phyloP scores from a whole-genome alignment of 106 monocot genomes.

The Dioscorea zingiberensis region DNA sequence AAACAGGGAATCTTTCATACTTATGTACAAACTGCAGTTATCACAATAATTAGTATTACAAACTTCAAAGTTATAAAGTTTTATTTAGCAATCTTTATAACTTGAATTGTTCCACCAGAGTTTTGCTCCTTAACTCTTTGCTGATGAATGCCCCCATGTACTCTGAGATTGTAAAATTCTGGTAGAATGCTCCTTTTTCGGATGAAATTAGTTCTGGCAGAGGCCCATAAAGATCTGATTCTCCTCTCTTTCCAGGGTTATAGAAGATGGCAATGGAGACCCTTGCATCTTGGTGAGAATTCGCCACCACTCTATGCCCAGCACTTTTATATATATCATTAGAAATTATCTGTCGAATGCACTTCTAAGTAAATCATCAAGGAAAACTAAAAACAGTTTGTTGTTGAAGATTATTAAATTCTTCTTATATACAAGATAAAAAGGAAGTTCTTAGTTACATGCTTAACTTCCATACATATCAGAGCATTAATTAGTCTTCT shows the following conservation, averaged over 20 bases:
- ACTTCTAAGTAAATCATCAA: not conserved
- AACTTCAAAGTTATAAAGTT: no score
- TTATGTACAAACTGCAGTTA: no score
- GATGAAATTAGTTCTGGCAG: constrained; percentile 46
- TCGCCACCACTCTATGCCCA: constrained; percentile 47
- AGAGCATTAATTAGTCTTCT: no score
- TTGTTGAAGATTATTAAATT: no score
- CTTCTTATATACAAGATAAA: no score
- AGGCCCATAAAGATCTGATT: constrained; percentile 41
- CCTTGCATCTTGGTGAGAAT: constrained; percentile 31
- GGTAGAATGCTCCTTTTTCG: constrained; percentile 37
- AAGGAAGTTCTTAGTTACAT: no score
- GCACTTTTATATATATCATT: constrained; percentile 75
- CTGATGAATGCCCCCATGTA: constrained; percentile 48
- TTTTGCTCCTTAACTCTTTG: constrained; percentile 32
- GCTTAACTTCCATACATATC: no score
- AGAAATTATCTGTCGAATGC: constrained; percentile 78
- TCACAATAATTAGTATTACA: no score
- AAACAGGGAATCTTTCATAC: no score
- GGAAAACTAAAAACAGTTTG: not conserved
- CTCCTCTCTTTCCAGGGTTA: constrained; percentile 48
- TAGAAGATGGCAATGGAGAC: constrained; percentile 62
- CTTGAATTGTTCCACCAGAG: constrained; percentile 37
- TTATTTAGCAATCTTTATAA: not conserved
- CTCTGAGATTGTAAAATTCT: constrained; percentile 57